These are phyloP conservation scores for Hyaloperonospora arabidopsidis DNA, from an alignment of 352 stramenopile species.

Conservation along the genomic window DNA sequence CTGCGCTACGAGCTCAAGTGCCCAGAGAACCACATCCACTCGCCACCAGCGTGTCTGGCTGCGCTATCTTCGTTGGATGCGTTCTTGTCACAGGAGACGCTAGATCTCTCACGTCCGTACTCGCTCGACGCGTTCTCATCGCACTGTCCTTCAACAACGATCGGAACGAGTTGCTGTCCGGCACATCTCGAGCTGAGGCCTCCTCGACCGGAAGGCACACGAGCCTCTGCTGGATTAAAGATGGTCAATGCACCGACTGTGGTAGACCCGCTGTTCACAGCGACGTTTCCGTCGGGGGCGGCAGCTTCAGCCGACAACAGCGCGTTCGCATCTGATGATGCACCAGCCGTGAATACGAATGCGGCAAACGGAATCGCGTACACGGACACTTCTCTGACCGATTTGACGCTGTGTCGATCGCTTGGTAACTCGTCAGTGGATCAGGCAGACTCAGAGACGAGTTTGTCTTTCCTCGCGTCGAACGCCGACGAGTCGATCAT, in stretches of 20 bases:
- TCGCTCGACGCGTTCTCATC: conserved; percentile 27
- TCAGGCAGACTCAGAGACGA: conserved; percentile 13
- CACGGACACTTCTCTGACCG: conserved; percentile 5
- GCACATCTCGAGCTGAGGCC: conserved; percentile 28
- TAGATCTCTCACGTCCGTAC: conserved; percentile 25
- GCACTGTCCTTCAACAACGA: conserved; percentile 23
- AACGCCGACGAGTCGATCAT: conserved; percentile 4
- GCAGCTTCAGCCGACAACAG: not conserved
- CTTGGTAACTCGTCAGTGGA: conserved; percentile 1
- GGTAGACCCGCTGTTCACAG: conserved; percentile 19
- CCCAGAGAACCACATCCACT: conserved; percentile 51
- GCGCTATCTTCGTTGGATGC: conserved; percentile 40
- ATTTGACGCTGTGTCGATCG: conserved; percentile 4
- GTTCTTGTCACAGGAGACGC: conserved; percentile 29
- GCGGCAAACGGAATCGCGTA: not conserved
- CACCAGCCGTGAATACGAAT: not conserved
- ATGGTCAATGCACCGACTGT: conserved; percentile 12
- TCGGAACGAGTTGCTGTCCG: conserved; percentile 31
- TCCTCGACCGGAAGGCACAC: conserved; percentile 16
- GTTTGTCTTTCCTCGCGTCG: conserved; percentile 8
- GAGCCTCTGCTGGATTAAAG: conserved; percentile 1
- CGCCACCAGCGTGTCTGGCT: conserved; percentile 43
- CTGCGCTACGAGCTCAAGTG: conserved; percentile 49
- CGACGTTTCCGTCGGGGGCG: conserved; percentile 4
- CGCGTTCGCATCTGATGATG: conserved; percentile 4